A percentile compares a stretch with the other conserved stretches of the same genome.
phyloP scores from a whole-genome alignment of 1,284 basidiomycete genomes.

The Bondarzewia mesenterica region DNA sequence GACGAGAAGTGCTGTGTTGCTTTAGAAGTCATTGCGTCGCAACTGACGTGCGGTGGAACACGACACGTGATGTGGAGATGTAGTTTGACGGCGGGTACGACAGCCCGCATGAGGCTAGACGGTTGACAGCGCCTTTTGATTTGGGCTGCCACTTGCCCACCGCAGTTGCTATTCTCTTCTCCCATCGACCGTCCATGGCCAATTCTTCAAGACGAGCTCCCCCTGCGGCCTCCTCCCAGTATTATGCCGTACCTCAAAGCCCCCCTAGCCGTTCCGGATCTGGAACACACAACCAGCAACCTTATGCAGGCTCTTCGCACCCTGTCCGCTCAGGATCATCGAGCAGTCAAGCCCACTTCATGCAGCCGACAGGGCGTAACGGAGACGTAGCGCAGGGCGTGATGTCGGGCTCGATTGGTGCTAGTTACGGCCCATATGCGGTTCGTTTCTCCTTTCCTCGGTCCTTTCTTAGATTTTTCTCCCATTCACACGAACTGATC shows the following conservation, averaged over 20 bases:
- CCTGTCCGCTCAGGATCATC: conserved; percentile 21
- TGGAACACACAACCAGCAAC: conserved; percentile 13
- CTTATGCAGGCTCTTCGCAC: conserved; percentile 15
- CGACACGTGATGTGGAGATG: no score
- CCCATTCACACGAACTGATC: conserved; percentile 9
- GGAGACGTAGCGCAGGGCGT: conserved; percentile 61
- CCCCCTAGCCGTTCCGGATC: conserved; percentile 23
- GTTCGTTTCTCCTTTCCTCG: conserved; percentile 33
- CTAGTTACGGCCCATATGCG: conserved; percentile 73
- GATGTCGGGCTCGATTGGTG: conserved; percentile 64
- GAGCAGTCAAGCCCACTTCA: conserved; percentile 14
- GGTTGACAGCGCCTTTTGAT: background rate
- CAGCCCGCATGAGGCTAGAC: background rate
- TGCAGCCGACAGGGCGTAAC: conserved; percentile 28
- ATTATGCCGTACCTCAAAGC: conserved; percentile 43
- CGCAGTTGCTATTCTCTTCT: background rate
- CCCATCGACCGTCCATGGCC: conserved; percentile 21
- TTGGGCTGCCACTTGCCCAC: background rate
- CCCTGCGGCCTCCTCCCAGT: conserved; percentile 28
- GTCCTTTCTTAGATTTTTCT: conserved; percentile 3
- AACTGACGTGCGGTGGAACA: no score
- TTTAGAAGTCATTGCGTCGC: no score
- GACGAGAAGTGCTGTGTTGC: no score
- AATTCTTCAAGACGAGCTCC: conserved; percentile 28
- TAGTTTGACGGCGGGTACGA: background rate